Evolutionary conservation across 257 asterid species (phyloP).

Genomic region (Solanum lycopersicoides): DNA sequence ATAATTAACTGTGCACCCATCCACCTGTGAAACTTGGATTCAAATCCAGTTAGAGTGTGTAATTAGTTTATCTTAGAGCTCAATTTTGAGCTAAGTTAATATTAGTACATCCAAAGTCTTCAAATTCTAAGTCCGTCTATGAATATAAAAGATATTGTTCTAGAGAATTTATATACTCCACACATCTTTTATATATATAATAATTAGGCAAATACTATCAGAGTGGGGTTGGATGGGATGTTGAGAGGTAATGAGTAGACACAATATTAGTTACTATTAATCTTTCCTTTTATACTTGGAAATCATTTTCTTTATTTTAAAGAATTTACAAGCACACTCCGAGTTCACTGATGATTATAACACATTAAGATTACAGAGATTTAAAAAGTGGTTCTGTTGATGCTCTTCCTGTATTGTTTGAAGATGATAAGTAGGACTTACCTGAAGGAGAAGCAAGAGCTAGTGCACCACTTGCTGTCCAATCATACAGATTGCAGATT

Average conservation of each 20-base stretch:
- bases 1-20: too few relatives aligned
- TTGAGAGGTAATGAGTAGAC: not conserved
- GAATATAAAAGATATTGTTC: not conserved
- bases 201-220: not conserved
- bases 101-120: not conserved
- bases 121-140: fast-evolving
- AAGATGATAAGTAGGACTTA: conserved; percentile 35
- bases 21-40: not conserved
- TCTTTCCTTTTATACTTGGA: not conserved
- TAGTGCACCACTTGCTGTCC: conserved; percentile 34
- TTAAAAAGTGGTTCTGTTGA: not conserved
- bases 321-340: not conserved
- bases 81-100: not conserved
- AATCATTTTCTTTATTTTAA: not conserved
- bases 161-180: not conserved
- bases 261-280: not conserved
- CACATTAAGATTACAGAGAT: not conserved
- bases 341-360: not conserved
- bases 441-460: conserved; percentile 48
- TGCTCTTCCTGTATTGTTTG: not conserved
- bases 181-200: not conserved
- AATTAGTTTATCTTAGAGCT: not conserved
- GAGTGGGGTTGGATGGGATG: not conserved
- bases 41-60: not conserved
- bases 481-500: conserved; percentile 10